A percentile compares a stretch with the other conserved stretches of the same genome.
Conservation (phyloP, 441 rosid genomes). For the Syzygium syzygioides region DNA sequence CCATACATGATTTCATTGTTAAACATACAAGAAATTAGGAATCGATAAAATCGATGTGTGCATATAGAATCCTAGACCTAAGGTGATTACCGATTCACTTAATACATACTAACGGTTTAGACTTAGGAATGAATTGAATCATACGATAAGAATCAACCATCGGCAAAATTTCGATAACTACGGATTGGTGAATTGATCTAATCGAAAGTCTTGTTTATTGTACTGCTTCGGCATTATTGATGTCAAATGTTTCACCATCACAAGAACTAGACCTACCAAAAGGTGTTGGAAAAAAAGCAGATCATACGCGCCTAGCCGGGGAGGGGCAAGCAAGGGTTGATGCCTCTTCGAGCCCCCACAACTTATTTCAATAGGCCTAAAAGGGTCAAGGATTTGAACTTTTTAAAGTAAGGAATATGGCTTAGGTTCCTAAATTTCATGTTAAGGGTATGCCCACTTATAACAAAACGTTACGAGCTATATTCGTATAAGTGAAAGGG, state of each 20-base stretch:
- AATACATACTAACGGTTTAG: neutral
- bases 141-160: neutral
- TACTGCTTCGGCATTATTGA: neutral
- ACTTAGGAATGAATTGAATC: neutral
- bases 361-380: neutral
- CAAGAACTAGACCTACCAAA: neutral
- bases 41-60: neutral
- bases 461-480: neutral
- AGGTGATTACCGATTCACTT: neutral
- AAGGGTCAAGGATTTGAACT: neutral
- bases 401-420: neutral
- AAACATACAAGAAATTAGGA: neutral
- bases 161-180: neutral
- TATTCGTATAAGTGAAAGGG: too few species aligned
- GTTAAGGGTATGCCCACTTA: neutral
- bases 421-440: neutral
- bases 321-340: neutral
- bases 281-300: neutral
- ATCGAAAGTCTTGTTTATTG: neutral
- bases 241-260: neutral
- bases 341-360: neutral
- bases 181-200: neutral
- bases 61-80: neutral
- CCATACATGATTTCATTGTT: neutral
- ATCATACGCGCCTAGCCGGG: neutral